phyloP scores from a whole-genome alignment of 2,329 filamentous ascomycete species.

The Fusarium domesticum region DNA sequence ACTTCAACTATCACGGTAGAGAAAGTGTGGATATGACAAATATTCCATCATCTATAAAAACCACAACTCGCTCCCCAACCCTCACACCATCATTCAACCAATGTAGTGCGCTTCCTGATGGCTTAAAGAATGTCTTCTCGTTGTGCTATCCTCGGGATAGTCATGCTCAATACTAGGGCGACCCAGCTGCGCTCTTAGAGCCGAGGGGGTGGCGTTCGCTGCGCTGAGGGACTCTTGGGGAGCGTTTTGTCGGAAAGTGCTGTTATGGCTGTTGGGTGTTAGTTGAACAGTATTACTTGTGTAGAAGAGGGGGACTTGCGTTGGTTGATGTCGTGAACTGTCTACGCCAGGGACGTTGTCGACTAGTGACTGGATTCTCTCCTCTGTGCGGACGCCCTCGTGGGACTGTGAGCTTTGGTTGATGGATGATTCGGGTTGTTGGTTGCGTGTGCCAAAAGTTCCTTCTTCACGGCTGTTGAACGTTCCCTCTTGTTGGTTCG shows the following conservation, averaged over 20 bases:
- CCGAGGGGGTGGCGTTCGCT: slow-evolving; percentile 27
- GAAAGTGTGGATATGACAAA: no score
- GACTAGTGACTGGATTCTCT: slow-evolving; percentile 13
- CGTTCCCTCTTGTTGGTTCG: slow-evolving; percentile 4
- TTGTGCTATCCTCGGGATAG: slow-evolving; percentile 32
- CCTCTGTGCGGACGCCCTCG: slow-evolving; percentile 14
- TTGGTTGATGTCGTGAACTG: slow-evolving; percentile 1
- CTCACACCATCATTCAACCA: slow-evolving; percentile 1
- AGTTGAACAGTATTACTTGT: no score
- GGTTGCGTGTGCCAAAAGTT: background rate
- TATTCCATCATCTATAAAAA: no score
- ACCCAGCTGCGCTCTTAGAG: slow-evolving; percentile 24
- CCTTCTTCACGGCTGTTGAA: background rate
- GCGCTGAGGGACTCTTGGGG: slow-evolving; percentile 16
- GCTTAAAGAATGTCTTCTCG: slow-evolving; percentile 28
- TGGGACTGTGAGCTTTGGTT: slow-evolving; percentile 1
- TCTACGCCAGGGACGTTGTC: slow-evolving; percentile 14
- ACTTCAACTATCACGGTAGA: no score
- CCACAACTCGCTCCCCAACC: no score
- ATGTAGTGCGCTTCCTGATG: slow-evolving; percentile 33
- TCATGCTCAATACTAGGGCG: slow-evolving; percentile 31
- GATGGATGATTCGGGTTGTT: background rate
- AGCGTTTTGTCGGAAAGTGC: background rate
- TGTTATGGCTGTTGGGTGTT: slow-evolving; percentile 2
- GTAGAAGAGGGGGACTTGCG: slow-evolving; percentile 1